Evolutionary conservation across 306 rosid genomes (phyloP), one percentile per base, ranked within the genome.

Genomic region (Dryas octopetala): DNA sequence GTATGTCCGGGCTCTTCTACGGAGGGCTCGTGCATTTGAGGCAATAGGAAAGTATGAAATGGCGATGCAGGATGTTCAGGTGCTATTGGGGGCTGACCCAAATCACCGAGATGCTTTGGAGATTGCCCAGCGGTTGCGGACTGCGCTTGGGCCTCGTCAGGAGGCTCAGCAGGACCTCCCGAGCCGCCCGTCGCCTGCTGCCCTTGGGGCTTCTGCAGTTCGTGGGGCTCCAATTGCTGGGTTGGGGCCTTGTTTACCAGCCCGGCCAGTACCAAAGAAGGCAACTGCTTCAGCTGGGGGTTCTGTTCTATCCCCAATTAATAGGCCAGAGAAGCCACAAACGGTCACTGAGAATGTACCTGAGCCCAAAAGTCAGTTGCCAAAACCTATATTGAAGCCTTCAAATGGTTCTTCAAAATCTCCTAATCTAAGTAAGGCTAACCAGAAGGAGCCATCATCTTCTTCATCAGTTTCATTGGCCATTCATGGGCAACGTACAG

Each of bases 111-210:
- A 92, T 81, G 98, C 99, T 61, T 77, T 88, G 85, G 99, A 96
- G 69, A 88, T 92, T 78, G 89, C 90, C 1, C 92, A 83, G 87
- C 78, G 99, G 73, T 81, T 96, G 79, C 83, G 86, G 83, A 75
- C 88, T 4, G 92, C 94, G 0, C 78, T 96, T 73, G 97, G 96
- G 17, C 96, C 90, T 43, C 96, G 92, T 44, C 89, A 85, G 80
- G 98, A 92, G 73, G 93, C 93, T 14, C 97, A 89, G 80, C 98
- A 88, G 89, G 99, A 96, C 67, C 92, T 96, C 59, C 99, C 90
- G 78, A 96, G 99, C 79, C 94, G 97, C n/a, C 99, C 99, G 1
- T 96, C 99, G 6, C 99, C 98, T 68, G 98, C 99, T 78, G 98
- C 99, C 7, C 92, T 96, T 6, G 98, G 99, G 2, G 98, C 99